Conservation (phyloP, 306 rosid genomes). For the Dicorynia guianensis region DNA sequence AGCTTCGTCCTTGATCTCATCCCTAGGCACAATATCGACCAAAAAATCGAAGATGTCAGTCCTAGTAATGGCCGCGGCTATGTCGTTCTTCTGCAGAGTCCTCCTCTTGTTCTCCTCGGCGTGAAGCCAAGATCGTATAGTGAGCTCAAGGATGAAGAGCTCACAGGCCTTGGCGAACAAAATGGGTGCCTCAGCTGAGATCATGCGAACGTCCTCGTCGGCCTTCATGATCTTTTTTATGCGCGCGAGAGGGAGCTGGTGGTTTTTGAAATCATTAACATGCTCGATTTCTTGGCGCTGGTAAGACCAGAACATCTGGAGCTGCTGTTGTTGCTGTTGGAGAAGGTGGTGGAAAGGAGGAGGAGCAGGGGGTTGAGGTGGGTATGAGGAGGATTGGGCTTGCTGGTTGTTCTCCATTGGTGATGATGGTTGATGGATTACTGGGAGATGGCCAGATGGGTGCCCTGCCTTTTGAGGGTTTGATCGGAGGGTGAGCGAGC, state of each 20-base stretch:
- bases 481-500: slow-evolving; percentile 37
- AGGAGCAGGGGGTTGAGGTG: slow-evolving; percentile 52
- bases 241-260: slow-evolving; percentile 96
- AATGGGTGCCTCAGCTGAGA: slow-evolving; percentile 95
- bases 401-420: slow-evolving; percentile 53
- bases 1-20: slow-evolving; percentile 90
- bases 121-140: slow-evolving; percentile 97
- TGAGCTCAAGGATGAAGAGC: slow-evolving; percentile 99
- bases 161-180: slow-evolving; percentile 96
- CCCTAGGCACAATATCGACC: slow-evolving; percentile 94
- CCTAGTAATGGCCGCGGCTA: slow-evolving; percentile 89
- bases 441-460: slow-evolving; percentile 15
- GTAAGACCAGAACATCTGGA: slow-evolving; percentile 91
- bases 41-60: slow-evolving; percentile 93
- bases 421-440: slow-evolving; percentile 25
- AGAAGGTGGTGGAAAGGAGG: slow-evolving; percentile 85
- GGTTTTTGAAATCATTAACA: slow-evolving; percentile 95
- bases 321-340: slow-evolving; percentile 95
- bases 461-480: slow-evolving; percentile 10
- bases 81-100: slow-evolving; percentile 92
- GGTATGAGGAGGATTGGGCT: slow-evolving; percentile 57
- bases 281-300: slow-evolving; percentile 94
- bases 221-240: slow-evolving; percentile 99
- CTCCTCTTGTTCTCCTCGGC: slow-evolving; percentile 98
- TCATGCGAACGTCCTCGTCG: slow-evolving; percentile 98